Evolutionary conservation across 2,329 filamentous ascomycete genomes (phyloP), one percentile per base, ranked within the genome.

Genomic region (Colletotrichum sp.): DNA sequence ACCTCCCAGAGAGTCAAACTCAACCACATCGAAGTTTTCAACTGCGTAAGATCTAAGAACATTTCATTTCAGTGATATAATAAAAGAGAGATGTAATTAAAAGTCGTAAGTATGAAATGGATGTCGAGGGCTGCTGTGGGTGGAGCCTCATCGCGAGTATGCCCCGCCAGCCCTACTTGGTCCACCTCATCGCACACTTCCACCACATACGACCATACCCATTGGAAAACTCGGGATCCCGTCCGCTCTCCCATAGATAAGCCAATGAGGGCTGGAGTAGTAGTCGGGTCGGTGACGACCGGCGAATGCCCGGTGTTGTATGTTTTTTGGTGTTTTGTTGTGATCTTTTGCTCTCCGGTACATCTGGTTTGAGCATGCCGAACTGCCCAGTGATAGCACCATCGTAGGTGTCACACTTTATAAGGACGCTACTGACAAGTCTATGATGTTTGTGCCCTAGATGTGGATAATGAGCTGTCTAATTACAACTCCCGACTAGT

Each of bases 51-150:
- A 2, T 48, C 44, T 4, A 11, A 48, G 2, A 13, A 52, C 19
- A 22, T 52, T 52, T 1, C 0, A 22, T 22, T 22, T 52, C 6
- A 52, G 44, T 52, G 0, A 1, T 13, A 0, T 2, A 48, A 48
- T 13, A 3, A 22, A 13, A 16, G 1, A 11, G 5, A 12, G n/a
- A 1, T 13, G 1, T 22, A 3, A 0, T 0, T 0, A 48, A 13
- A 22, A 22, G 2, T 52, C 6, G 44, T 22, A 12, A 13, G 19
- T 19, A 13, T 48, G 44, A 7, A 22, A 48, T 48, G 0, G 1
- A 12, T 48, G 11, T 22, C 11, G n/a, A n/a, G 44, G 22, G 44
- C 1, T n/a, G 39, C 19, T n/a, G 39, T 13, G 44, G 19, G 44
- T 19, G 44, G 44, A 13, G n/a, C 44, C 44, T n/a, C 44, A 48